A percentile compares a stretch with the other conserved stretches of the same genome.
Evolutionary conservation across 2,329 filamentous ascomycete genomes (phyloP).

Genomic region (Xylaria sp.): DNA sequence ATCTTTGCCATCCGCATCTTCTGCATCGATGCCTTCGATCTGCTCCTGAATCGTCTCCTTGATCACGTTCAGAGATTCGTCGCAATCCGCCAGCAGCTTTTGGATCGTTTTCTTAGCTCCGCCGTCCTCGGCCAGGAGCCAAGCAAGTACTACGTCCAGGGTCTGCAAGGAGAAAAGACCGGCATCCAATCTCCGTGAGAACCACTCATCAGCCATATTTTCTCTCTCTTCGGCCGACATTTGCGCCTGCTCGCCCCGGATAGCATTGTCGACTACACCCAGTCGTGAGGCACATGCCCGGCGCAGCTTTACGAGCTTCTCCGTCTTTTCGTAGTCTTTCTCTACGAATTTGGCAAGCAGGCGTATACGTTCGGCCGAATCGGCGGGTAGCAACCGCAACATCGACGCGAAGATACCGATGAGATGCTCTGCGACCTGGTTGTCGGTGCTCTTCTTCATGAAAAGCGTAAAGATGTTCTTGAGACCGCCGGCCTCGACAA

Average conservation of each 20-base stretch:
- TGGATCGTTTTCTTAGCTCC: constrained; percentile 64
- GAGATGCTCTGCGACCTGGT: constrained; percentile 67
- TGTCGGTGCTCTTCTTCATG: constrained; percentile 70
- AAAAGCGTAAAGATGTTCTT: constrained; percentile 83
- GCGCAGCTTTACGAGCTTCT: constrained; percentile 64
- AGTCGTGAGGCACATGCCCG: constrained; percentile 63
- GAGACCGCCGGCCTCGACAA: constrained; percentile 79
- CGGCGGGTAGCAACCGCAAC: constrained; percentile 70
- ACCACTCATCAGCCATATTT: constrained; percentile 62
- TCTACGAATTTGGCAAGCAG: constrained; percentile 92
- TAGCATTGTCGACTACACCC: constrained; percentile 55
- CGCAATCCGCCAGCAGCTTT: constrained; percentile 59
- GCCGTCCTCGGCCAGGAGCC: constrained; percentile 84
- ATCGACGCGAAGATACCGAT: constrained; percentile 80
- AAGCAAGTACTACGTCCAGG: constrained; percentile 79
- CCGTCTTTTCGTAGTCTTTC: constrained; percentile 83
- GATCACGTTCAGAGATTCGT: constrained; percentile 60
- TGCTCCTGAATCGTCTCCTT: constrained; percentile 62
- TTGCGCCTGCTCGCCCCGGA: constrained; percentile 50
- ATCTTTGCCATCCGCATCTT: constrained; percentile 55
- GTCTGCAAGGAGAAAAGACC: constrained; percentile 79
- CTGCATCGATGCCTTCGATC: constrained; percentile 41
- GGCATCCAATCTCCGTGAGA: constrained; percentile 71
- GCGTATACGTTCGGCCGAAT: constrained; percentile 73
- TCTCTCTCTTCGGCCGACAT: constrained; percentile 55